Evolutionary conservation across 2,329 filamentous ascomycete genomes (phyloP).

Genomic region (Colletotrichum kahawae): DNA sequence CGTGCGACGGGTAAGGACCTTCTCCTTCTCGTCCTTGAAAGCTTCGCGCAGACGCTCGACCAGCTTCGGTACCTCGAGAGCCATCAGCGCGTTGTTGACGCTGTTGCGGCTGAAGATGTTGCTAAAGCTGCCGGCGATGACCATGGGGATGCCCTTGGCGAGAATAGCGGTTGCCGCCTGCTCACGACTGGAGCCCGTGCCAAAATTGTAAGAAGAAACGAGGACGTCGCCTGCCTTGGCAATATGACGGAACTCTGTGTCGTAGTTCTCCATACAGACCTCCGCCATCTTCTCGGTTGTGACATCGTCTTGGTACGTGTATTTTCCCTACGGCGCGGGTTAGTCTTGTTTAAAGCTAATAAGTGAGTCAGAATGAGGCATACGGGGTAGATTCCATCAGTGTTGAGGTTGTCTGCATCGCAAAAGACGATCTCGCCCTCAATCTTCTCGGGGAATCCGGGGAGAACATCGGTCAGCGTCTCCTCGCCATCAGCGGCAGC

Average conservation of each 20-base stretch:
- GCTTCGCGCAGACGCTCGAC: conserved; percentile 69
- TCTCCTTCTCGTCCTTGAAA: conserved; percentile 53
- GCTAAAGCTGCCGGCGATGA: conserved; percentile 80
- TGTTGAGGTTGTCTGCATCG: conserved; percentile 84
- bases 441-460: conserved; percentile 85
- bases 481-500: conserved; percentile 26
- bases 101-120: conserved; percentile 83
- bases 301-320: conserved; percentile 90
- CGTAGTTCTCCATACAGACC: conserved; percentile 95
- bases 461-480: conserved; percentile 71
- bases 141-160: conserved; percentile 79
- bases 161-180: conserved; percentile 89
- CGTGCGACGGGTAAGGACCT: conserved; percentile 71
- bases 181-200: conserved; percentile 80
- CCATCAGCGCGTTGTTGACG: conserved; percentile 81
- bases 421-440: conserved; percentile 87
- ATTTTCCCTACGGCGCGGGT: conserved; percentile 51
- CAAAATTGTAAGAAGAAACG: conserved; percentile 88
- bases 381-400: conserved; percentile 87
- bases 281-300: conserved; percentile 80
- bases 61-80: conserved; percentile 71
- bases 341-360: neutral
- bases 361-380: neutral
- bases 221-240: conserved; percentile 78
- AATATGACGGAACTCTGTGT: conserved; percentile 68